Percentiles rank a stretch among this genome's conserved stretches.
These are phyloP conservation scores for Torulaspora globosa DNA, from an alignment of 1,139 yeast genomes.

Conservation along the genomic window DNA sequence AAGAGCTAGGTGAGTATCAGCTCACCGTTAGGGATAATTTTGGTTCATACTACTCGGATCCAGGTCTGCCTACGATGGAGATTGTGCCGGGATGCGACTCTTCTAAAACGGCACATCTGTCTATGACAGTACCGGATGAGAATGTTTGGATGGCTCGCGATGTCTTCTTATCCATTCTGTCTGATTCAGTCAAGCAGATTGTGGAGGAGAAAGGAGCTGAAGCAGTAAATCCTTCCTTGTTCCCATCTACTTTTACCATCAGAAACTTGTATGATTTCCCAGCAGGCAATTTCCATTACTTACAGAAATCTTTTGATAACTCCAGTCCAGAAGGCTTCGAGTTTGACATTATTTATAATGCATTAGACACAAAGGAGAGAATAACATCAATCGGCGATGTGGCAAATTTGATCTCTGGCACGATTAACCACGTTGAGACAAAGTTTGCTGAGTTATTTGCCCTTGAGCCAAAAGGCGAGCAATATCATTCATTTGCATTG, in stretches of 20 bases:
- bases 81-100: constrained; percentile 47
- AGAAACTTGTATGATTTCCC: constrained; percentile 58
- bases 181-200: constrained; percentile 59
- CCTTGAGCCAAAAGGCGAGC: constrained; percentile 41
- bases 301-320: constrained; percentile 61
- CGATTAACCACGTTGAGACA: constrained; percentile 44
- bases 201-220: constrained; percentile 40
- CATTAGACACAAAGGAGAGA: constrained; percentile 43
- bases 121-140: constrained; percentile 67
- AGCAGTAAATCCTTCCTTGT: constrained; percentile 38
- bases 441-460: constrained; percentile 56
- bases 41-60: constrained; percentile 41
- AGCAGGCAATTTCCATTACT: constrained; percentile 67
- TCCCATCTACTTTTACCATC: constrained; percentile 45
- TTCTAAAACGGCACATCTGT: constrained; percentile 56
- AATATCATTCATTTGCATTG: constrained; percentile 60
- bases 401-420: constrained; percentile 39
- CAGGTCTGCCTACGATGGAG: constrained; percentile 26
- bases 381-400: constrained; percentile 44
- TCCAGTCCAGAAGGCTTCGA: constrained; percentile 60
- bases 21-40: constrained; percentile 50
- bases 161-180: constrained; percentile 62
- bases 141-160: constrained; percentile 79
- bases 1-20: constrained; percentile 54
- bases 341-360: constrained; percentile 63